Base-by-base conservation (phyloP, 2,329 filamentous ascomycete genomes). In the Epichloe gansuensis region DNA sequence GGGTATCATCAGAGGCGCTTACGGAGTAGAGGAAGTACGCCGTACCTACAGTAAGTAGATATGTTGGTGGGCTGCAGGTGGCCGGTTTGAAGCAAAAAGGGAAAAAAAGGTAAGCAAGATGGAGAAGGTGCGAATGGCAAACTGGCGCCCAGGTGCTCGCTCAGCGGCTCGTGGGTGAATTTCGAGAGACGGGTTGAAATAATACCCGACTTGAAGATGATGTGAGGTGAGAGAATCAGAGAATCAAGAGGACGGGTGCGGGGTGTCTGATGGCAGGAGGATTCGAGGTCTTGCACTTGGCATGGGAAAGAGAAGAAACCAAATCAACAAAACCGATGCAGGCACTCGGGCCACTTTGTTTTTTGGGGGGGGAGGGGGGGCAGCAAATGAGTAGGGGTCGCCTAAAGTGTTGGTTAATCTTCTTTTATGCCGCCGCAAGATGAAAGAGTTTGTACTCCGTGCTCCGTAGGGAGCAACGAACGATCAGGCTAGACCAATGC, bases 301-400 rank as follows among this genome's bases (percentile, higher is more conserved):
- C 34, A 35, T 5, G 17, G 23, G 27, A 21, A 36, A 15, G 34
- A 25, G 31, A 25, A 38, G 17, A 4, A 38, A 47, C 34, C 7
- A 31, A 31, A 31, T 8, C 40, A 49, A 35, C 40, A 49, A 35
- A 31, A 8, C 25, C 23, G 38, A 42, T 35, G 25, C 21, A 27
- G 25, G 48, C n/a, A 43, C 38, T 23, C n/a, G 48, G n/a, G 27
- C 17, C 40, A 15, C 21, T 15, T n/a, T 21, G 17, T 21, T 21
- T 21, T 21, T 21, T 21, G 17, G 17, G 17, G 17, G 12, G 25
- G 31, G 31, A n/a, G 23, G 5, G 21, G 8, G 9, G 31, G 9
- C 31, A 27, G 39, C 38, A 48, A 41, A 52, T 52, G 50, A 52
- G 39, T 34, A 52, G 50, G 39, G 39, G 11, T 36, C 45, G 44